Conservation (phyloP, 2,329 filamentous ascomycete species). For the Bretziella fagacearum region DNA sequence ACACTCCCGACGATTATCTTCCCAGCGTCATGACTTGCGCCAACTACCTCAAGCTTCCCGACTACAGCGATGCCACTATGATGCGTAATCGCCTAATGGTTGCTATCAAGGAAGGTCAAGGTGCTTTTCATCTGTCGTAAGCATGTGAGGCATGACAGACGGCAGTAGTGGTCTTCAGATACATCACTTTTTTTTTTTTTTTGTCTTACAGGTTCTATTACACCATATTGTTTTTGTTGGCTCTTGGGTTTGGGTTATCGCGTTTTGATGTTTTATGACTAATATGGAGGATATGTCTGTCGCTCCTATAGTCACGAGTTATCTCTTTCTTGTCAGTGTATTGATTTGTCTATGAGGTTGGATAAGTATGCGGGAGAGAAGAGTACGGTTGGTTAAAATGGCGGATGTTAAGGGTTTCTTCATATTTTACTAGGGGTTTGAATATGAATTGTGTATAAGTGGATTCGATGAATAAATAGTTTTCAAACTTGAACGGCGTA, state of each 20-base stretch:
- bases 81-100: conserved; percentile 64
- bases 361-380: too few species aligned
- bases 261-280: too few species aligned
- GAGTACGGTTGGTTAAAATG: neutral
- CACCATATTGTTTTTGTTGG: too few species aligned
- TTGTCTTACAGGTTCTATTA: too few species aligned
- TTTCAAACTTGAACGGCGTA: too few species aligned
- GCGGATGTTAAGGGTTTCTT: neutral
- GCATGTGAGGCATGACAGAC: too few species aligned
- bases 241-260: too few species aligned
- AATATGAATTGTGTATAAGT: too few species aligned
- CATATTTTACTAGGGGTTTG: neutral
- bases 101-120: conserved; percentile 89
- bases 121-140: conserved; percentile 89
- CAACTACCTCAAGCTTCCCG: conserved; percentile 94
- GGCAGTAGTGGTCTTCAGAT: neutral
- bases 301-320: too few species aligned
- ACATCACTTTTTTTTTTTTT: neutral
- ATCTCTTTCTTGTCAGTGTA: neutral
- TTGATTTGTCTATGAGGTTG: too few species aligned
- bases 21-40: conserved; percentile 99
- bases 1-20: conserved; percentile 91
- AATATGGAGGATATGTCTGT: too few species aligned
- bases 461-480: too few species aligned
- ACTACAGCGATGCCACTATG: conserved; percentile 66